Evolutionary conservation across 805 yeast species (phyloP).

Genomic region (Brettanomyces sp.): DNA sequence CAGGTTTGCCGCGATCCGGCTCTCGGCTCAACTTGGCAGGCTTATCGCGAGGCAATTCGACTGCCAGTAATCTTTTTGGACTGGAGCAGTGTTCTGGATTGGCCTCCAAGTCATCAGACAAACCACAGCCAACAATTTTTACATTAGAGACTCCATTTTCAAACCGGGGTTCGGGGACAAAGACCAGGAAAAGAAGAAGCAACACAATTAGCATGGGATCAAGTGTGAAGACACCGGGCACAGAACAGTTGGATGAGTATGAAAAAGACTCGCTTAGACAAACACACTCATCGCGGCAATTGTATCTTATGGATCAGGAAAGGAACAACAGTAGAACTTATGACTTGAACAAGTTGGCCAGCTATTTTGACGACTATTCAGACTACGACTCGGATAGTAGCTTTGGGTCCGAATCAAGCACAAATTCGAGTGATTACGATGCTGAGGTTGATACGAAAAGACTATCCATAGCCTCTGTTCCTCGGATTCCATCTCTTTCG

Average conservation of each 20-base stretch:
- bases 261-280: conserved; percentile 13
- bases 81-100: too few species aligned
- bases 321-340: conserved; percentile 15
- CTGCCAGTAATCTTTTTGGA: neutral
- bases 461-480: neutral
- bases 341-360: conserved; percentile 21
- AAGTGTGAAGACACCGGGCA: conserved; percentile 1
- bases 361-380: conserved; percentile 20
- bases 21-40: too few species aligned
- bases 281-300: conserved; percentile 21
- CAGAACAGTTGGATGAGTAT: conserved; percentile 5
- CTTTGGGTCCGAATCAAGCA: neutral
- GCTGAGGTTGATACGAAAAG: neutral
- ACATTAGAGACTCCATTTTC: neutral
- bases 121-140: neutral
- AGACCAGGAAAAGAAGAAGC: conserved; percentile 15
- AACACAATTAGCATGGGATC: conserved; percentile 20
- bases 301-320: conserved; percentile 14
- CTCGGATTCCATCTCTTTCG: conserved; percentile 1
- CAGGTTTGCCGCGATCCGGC: neutral
- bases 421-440: neutral
- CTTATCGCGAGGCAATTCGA: neutral
- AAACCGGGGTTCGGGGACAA: neutral
- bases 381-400: neutral
- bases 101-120: too few species aligned